These are phyloP conservation scores for Hygrophorus pudorinus DNA, from an alignment of 768 basidiomycete genomes.

Conservation along the genomic window DNA sequence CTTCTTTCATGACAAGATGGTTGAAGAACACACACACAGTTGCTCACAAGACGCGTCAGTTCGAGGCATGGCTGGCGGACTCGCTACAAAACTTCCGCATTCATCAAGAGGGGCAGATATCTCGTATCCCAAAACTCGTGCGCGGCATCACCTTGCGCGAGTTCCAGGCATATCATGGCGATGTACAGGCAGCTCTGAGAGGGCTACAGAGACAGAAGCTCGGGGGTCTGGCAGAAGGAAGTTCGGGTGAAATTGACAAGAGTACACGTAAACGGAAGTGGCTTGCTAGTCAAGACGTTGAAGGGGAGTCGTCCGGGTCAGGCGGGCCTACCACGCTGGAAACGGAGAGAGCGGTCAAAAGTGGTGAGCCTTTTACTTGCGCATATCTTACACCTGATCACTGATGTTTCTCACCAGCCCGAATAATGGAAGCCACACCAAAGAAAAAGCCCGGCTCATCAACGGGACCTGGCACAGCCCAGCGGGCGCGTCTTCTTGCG, in stretches of 20 bases:
- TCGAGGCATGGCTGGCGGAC: constrained; percentile 67
- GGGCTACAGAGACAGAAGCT: constrained; percentile 60
- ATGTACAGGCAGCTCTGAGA: constrained; percentile 60
- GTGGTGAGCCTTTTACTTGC: constrained; percentile 31
- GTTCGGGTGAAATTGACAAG: constrained; percentile 49
- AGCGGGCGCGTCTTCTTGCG: constrained; percentile 32
- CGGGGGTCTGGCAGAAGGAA: constrained; percentile 37
- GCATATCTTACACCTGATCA: constrained; percentile 1
- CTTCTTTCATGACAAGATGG: background rate
- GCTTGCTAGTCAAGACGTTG: constrained; percentile 54
- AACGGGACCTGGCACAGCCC: constrained; percentile 43
- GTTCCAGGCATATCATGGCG: constrained; percentile 72
- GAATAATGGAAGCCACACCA: constrained; percentile 36
- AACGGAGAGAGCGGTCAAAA: constrained; percentile 42
- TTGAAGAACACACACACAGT: constrained; percentile 30
- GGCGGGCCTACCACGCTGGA: constrained; percentile 2
- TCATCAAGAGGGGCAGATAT: constrained; percentile 67
- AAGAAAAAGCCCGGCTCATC: constrained; percentile 44
- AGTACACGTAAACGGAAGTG: constrained; percentile 70
- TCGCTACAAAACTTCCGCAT: constrained; percentile 65
- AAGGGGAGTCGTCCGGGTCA: constrained; percentile 27
- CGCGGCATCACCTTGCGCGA: constrained; percentile 65
- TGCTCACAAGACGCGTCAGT: constrained; percentile 62
- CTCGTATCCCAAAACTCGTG: constrained; percentile 66
- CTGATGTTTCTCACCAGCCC: constrained; percentile 23